Base-by-base conservation (phyloP, 352 stramenopile species). In the Globisporangium perplexum region DNA sequence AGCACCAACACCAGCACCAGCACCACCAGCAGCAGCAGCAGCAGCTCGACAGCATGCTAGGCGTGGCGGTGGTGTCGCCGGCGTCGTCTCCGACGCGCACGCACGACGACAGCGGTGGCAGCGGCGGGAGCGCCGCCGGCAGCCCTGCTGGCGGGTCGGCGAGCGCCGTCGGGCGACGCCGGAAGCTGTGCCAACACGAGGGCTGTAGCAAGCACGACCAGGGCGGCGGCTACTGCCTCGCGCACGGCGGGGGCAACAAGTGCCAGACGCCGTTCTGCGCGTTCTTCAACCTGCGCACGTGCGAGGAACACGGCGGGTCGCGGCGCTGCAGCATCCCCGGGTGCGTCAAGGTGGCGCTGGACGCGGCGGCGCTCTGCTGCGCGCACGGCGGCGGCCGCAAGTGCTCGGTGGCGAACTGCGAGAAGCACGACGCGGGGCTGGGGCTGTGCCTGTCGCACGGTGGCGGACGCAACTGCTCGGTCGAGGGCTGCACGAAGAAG, bases 181-280 rank as follows among this genome's bases (percentile, higher is more conserved):
- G 57, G 39, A 42, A 47, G 33, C 61, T 74, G 28, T 92, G 79
- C 58, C 65, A 71, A 41, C 72, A 74, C 30, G 60, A 71, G 10
- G 59, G 60, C 18, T 89, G 79, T 57, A 47, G 62, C 42, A 88
- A 89, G 56, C 77, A 80, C 45, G 70, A 71, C 1, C 82, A 90
- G 54, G 77, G 65, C 11, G 77, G 79, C 53, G 77, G 78, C 0
- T 59, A 88, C 5, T 91, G 80, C 36, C 76, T 91, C 48, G 57
- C 57, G 23, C 80, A 91, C 55, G 79, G 79, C 8, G 79, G 77
- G 5, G 79, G 79, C 24, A 80, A 86, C 51, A 74, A 75, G 50
- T 93, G 83, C 55, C 74, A 88, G 50, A 84, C 75, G 28, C 70
- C 77, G 7, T 86, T 83, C 42, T 93, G 83, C 42, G 66, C 72